Evolutionary conservation across 495 filamentous ascomycete species (phyloP).

Genomic region (Hypoxylon cercidicola): DNA sequence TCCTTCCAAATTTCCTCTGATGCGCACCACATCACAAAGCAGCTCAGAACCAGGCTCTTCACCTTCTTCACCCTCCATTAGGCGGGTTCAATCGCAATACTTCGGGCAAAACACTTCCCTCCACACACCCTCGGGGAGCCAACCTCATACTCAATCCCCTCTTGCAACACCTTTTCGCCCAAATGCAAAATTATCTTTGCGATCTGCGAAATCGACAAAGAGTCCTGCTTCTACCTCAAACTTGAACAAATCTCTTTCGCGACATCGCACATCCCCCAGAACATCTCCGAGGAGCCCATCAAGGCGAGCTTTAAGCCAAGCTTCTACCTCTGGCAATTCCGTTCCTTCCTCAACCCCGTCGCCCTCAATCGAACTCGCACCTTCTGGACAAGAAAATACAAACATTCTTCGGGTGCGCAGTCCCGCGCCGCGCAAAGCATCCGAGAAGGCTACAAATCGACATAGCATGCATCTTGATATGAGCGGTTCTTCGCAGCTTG

Average conservation of each 20-base stretch:
- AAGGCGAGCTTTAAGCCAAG: conserved; percentile 76
- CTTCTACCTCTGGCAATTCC: conserved; percentile 76
- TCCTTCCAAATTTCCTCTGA: conserved; percentile 82
- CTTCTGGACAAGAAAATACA: conserved; percentile 68
- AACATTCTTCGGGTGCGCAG: conserved; percentile 49
- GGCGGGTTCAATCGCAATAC: conserved; percentile 44
- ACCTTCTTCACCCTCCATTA: conserved; percentile 44
- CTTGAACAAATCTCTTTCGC: conserved; percentile 57
- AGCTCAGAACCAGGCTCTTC: conserved; percentile 41
- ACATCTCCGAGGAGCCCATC: conserved; percentile 80
- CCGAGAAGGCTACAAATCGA: conserved; percentile 54
- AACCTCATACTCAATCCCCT: conserved; percentile 47
- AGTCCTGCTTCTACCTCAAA: conserved; percentile 49
- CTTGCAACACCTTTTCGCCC: conserved; percentile 52
- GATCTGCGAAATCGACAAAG: conserved; percentile 57
- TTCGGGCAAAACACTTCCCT: conserved; percentile 37
- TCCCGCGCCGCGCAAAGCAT: conserved; percentile 54
- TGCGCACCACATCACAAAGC: conserved; percentile 60
- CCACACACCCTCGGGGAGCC: conserved; percentile 35
- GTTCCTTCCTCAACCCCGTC: conserved; percentile 60
- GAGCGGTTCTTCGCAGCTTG: conserved; percentile 58
- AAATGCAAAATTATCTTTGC: conserved; percentile 63
- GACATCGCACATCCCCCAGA: conserved; percentile 70
- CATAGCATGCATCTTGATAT: conserved; percentile 61
- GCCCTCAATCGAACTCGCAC: conserved; percentile 44